Evolutionary conservation across 75 land plant species (phyloP).

Genomic region (Selaginella moellendorffii): DNA sequence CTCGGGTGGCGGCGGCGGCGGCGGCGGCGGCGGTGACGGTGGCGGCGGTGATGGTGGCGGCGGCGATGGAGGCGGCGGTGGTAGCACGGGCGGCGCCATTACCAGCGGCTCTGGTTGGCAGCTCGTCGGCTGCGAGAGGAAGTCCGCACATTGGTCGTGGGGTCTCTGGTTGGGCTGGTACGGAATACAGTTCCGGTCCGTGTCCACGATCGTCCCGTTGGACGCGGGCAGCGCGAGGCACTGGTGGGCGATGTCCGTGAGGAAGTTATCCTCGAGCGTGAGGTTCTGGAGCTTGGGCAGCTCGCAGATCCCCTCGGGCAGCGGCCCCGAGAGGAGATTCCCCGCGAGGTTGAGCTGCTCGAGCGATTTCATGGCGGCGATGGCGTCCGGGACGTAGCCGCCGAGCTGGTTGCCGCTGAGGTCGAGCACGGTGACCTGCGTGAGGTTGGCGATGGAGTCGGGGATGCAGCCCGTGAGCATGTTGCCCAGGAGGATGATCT

Average conservation of each 20-base stretch:
- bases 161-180: slow-evolving; percentile 34
- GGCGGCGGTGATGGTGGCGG: slow-evolving; percentile 14
- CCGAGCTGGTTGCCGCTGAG: slow-evolving; percentile 27
- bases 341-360: slow-evolving; percentile 39
- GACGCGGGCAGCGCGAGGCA: slow-evolving; percentile 25
- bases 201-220: slow-evolving; percentile 29
- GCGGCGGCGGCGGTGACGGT: slow-evolving; percentile 11
- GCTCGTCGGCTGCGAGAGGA: slow-evolving; percentile 5
- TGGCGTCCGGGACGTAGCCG: slow-evolving; percentile 30
- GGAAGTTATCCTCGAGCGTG: slow-evolving; percentile 34
- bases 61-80: slow-evolving; percentile 10
- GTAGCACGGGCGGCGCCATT: not conserved
- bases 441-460: slow-evolving; percentile 21
- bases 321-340: slow-evolving; percentile 30
- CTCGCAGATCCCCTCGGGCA: slow-evolving; percentile 42
- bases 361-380: slow-evolving; percentile 24
- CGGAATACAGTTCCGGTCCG: slow-evolving; percentile 35
- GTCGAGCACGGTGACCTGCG: slow-evolving; percentile 30
- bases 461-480: slow-evolving; percentile 24
- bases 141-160: slow-evolving; percentile 20
- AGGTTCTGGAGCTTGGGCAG: slow-evolving; percentile 29
- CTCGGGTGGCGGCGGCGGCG: not conserved
- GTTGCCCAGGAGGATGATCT: slow-evolving; percentile 20
- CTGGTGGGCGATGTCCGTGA: slow-evolving; percentile 24
- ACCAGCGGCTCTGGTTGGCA: slow-evolving; percentile 1